A percentile compares a stretch with the other conserved stretches of the same genome.
Evolutionary conservation across 2,329 filamentous ascomycete genomes (phyloP).

Genomic region (Coniochaeta sp.): DNA sequence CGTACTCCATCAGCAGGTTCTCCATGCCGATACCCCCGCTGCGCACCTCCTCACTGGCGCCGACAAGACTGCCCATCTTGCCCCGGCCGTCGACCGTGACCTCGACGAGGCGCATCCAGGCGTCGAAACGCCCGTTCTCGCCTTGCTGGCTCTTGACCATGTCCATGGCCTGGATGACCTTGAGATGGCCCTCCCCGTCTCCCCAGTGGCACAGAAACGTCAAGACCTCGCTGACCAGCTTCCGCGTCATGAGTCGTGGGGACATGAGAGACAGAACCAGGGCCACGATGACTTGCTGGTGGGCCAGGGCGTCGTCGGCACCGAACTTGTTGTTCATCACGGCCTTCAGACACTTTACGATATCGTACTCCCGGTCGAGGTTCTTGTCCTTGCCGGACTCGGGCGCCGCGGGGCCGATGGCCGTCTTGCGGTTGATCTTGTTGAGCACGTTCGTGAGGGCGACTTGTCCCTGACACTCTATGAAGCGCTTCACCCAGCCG

Average conservation of each 20-base stretch:
- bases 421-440: slow-evolving; percentile 87
- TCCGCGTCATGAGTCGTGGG: slow-evolving; percentile 81
- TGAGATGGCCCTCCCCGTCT: slow-evolving; percentile 75
- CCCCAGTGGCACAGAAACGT: slow-evolving; percentile 96
- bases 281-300: slow-evolving; percentile 85
- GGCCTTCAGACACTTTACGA: slow-evolving; percentile 94
- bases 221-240: slow-evolving; percentile 90
- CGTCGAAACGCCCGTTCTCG: slow-evolving; percentile 93
- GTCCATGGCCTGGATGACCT: slow-evolving; percentile 90
- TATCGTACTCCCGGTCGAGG: slow-evolving; percentile 89
- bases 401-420: slow-evolving; percentile 61
- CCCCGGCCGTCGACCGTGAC: slow-evolving; percentile 94
- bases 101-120: slow-evolving; percentile 98
- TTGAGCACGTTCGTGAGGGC: slow-evolving; percentile 88
- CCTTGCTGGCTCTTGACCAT: slow-evolving; percentile 79
- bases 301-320: slow-evolving; percentile 85
- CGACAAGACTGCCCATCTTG: slow-evolving; percentile 97
- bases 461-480: slow-evolving; percentile 95
- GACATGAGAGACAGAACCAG: slow-evolving; percentile 83
- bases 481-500: slow-evolving; percentile 92
- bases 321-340: slow-evolving; percentile 99
- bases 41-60: slow-evolving; percentile 90
- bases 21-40: slow-evolving; percentile 98
- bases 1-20: slow-evolving; percentile 98
- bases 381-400: slow-evolving; percentile 63